Conservation (phyloP, 805 yeast species). For the Scheffersomyces spartinae region DNA sequence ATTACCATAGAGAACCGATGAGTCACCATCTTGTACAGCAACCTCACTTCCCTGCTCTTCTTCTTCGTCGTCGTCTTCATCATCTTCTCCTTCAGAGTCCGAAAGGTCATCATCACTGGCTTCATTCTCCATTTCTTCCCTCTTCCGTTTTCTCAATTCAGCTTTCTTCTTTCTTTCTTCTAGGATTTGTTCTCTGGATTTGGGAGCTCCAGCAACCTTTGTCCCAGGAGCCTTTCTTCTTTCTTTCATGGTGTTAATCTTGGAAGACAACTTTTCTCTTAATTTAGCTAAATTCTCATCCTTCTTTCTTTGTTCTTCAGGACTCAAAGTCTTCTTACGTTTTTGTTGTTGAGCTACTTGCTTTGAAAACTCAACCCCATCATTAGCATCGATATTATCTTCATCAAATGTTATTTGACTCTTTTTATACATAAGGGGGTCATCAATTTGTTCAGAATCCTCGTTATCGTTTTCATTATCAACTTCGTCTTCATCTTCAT, state of each 20-base stretch:
- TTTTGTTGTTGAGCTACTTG: constrained; percentile 3
- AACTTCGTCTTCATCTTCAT: constrained; percentile 11
- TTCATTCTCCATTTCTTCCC: constrained; percentile 23
- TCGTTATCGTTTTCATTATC: too few relatives aligned
- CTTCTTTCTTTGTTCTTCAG: constrained; percentile 39
- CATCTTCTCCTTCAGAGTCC: constrained; percentile 12
- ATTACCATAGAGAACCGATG: constrained; percentile 62
- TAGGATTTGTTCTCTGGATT: constrained; percentile 71
- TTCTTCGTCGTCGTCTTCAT: constrained; percentile 28
- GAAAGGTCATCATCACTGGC: too few relatives aligned
- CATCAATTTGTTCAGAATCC: too few relatives aligned
- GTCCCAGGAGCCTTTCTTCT: constrained; percentile 90
- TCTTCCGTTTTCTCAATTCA: constrained; percentile 32
- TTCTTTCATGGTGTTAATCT: constrained; percentile 57
- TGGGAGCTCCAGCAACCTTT: constrained; percentile 67
- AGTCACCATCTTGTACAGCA: constrained; percentile 19
- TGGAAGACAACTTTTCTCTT: constrained; percentile 67
- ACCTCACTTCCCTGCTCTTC: constrained; percentile 14
- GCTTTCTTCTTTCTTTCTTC: constrained; percentile 46
- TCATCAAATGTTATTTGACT: constrained; percentile 25
- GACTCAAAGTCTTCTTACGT: constrained; percentile 17
- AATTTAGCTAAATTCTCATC: constrained; percentile 52
- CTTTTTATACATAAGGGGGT: constrained; percentile 6
- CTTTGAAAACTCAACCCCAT: constrained; percentile 2
- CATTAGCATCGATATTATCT: constrained; percentile 7